phyloP scores from a whole-genome alignment of 2,329 filamentous ascomycete genomes.

The Madurella mycetomatis region DNA sequence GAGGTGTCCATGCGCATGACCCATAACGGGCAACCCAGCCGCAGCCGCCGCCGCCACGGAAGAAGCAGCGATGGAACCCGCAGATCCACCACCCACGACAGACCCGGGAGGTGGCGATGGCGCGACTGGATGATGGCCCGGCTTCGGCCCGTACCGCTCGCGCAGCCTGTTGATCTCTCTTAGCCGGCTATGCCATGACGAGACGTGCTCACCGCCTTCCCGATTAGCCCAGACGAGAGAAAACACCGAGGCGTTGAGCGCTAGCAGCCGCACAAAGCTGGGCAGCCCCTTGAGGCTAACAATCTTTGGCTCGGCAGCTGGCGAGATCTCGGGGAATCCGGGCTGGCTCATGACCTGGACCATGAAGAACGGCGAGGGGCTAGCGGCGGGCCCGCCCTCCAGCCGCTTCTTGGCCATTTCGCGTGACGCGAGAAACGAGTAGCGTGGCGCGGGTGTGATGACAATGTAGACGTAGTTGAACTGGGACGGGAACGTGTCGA shows the following conservation, averaged over 20 bases:
- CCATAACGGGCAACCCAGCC: not conserved
- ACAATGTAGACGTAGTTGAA: slow-evolving; percentile 98
- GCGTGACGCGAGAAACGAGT: slow-evolving; percentile 66
- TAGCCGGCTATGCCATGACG: slow-evolving; percentile 83
- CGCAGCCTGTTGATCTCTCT: slow-evolving; percentile 79
- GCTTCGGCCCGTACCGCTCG: slow-evolving; percentile 57
- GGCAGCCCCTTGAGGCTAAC: slow-evolving; percentile 78
- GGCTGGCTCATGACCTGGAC: slow-evolving; percentile 85
- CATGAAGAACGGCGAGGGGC: slow-evolving; percentile 64
- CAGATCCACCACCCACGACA: slow-evolving; percentile 14
- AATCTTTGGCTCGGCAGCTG: slow-evolving; percentile 84
- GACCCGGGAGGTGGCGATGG: slow-evolving; percentile 18
- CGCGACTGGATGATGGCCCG: slow-evolving; percentile 26
- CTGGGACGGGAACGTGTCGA: slow-evolving; percentile 87
- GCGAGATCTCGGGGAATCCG: slow-evolving; percentile 87
- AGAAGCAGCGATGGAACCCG: not conserved
- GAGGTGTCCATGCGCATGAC: not conserved
- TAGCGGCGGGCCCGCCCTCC: slow-evolving; percentile 9
- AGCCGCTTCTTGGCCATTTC: slow-evolving; percentile 32
- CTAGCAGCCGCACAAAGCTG: slow-evolving; percentile 79
- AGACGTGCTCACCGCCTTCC: slow-evolving; percentile 75
- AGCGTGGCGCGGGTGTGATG: slow-evolving; percentile 79
- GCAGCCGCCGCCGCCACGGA: not conserved
- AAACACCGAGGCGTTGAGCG: slow-evolving; percentile 91
- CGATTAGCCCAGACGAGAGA: slow-evolving; percentile 81